Base-by-base conservation (phyloP, 2,329 filamentous ascomycete genomes). In the Penicillium corylophilum region DNA sequence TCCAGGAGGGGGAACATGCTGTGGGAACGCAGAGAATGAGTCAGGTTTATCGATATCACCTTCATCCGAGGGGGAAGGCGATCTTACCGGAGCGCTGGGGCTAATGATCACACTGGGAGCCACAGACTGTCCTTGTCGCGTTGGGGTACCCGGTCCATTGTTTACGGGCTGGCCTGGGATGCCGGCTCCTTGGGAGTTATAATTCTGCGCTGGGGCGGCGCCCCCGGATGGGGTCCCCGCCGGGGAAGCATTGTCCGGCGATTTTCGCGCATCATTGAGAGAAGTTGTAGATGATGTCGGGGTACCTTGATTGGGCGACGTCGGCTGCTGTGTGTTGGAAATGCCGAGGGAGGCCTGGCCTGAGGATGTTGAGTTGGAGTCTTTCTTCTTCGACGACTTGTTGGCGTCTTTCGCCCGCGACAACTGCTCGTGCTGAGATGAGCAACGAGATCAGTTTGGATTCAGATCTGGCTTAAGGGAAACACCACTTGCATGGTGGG, bases 31-130 rank as follows among this genome's bases (percentile, higher is more conserved):
- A 28, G 36, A 29, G 48, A 16, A 7, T 59, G 49, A 59, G 55
- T 40, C 40, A 35, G 39, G 23, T 36, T 12, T n/a, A 6, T 2
- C 15, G 10, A 26, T 18, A n/a, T 4, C n/a, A 46, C 20, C 22
- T 41, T n/a, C 39, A 16, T 22, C 24, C 12, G 23, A 20, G 8
- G 4, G 20, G n/a, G n/a, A n/a, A 6, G 7, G 3, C 26, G 23
- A 60, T 77, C 88, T 79, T 82, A 94, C 90, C 63, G 92, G 91
- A 72, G 90, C 89, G 68, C 93, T 97, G 48, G 92, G 92, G 73
- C 91, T 96, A 72, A 97, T 94, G 62, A 96, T 84, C 54, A 97
- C 92, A 66, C 90, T 95, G 20, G 93, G 93, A 40, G 90, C 87
- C 53, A 90, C 79, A 54, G 79, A 75, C 58, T 77, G 76, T 50